Conservation (phyloP, 2,329 filamentous ascomycete genomes). For the Lecanicillium sp. region DNA sequence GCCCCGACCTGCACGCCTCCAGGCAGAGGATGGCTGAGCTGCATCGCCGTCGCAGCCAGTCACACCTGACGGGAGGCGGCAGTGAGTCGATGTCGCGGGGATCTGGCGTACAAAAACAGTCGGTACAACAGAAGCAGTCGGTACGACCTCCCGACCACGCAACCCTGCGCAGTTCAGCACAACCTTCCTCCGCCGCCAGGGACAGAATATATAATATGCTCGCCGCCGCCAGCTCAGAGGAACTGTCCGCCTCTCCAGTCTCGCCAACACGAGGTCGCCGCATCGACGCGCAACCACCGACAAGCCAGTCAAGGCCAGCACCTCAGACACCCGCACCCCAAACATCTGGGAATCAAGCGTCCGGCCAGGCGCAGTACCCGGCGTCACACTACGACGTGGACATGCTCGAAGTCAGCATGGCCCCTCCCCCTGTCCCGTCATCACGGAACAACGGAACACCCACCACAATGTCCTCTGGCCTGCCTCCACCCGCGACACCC, state of each 20-base stretch:
- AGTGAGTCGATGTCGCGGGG: neutral
- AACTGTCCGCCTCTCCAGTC: no score
- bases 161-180: no score
- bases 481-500: neutral
- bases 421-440: neutral
- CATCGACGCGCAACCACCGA: no score
- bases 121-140: neutral
- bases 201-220: no score
- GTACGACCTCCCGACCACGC: no score
- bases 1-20: neutral
- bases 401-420: conserved; percentile 8
- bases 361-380: neutral
- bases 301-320: no score
- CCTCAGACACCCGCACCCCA: no score
- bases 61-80: neutral
- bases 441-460: neutral
- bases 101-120: neutral
- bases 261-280: no score
- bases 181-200: no score
- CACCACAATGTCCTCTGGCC: neutral
- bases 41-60: conserved; percentile 3
- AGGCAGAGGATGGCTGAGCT: neutral
- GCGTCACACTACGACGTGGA: conserved; percentile 1
- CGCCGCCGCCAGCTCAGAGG: no score
- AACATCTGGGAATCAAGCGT: no score